phyloP scores from a whole-genome alignment of 805 yeast genomes.

The Candida silvatica region DNA sequence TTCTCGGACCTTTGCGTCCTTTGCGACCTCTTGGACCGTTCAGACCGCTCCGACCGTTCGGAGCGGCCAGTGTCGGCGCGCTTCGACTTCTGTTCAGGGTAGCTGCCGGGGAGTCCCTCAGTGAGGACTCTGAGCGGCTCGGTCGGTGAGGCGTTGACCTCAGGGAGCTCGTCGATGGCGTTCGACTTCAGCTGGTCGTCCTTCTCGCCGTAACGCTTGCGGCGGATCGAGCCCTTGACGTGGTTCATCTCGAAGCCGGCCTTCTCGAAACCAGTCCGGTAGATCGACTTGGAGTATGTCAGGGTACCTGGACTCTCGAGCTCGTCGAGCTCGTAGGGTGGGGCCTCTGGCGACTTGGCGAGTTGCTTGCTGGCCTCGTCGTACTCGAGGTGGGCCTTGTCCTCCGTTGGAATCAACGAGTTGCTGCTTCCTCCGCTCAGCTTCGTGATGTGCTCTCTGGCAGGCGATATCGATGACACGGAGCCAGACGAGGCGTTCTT shows the following conservation, averaged over 20 bases:
- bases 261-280: slow-evolving; percentile 27
- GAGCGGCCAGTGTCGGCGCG: neutral
- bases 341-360: slow-evolving; percentile 10
- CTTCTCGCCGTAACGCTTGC: slow-evolving; percentile 1
- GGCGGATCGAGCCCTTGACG: slow-evolving; percentile 1
- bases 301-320: slow-evolving; percentile 24
- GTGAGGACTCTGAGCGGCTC: slow-evolving; percentile 1
- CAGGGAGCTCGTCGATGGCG: neutral
- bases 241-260: slow-evolving; percentile 26
- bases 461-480: neutral
- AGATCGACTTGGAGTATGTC: slow-evolving; percentile 25
- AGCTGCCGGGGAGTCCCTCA: neutral
- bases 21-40: neutral
- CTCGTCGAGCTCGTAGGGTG: slow-evolving; percentile 26
- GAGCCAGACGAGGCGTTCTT: slow-evolving; percentile 11
- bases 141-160: slow-evolving; percentile 1
- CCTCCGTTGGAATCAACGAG: slow-evolving; percentile 16
- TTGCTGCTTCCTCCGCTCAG: slow-evolving; percentile 1
- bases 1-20: neutral
- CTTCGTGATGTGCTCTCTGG: neutral
- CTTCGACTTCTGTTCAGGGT: slow-evolving; percentile 1
- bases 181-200: neutral
- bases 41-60: neutral
- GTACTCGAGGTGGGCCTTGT: slow-evolving; percentile 10
- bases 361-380: slow-evolving; percentile 4